These are phyloP conservation scores for Staphylotrichum longicolle DNA, from an alignment of 495 filamentous ascomycete genomes.

Conservation along the genomic window DNA sequence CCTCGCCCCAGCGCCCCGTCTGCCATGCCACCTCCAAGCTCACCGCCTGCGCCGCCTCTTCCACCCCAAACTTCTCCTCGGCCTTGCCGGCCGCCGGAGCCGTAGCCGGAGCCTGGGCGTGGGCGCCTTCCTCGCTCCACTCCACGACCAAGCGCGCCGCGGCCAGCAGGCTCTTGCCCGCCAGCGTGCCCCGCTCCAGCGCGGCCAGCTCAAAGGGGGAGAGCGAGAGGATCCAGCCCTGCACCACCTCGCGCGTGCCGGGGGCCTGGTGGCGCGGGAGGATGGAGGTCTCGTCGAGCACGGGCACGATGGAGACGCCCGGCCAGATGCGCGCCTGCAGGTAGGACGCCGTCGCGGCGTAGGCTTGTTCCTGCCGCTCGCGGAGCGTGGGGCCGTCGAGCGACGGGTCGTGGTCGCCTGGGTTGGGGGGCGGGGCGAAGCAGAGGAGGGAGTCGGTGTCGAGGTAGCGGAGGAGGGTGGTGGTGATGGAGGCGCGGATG, in stretches of 20 bases:
- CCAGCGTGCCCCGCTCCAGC: slow-evolving; percentile 77
- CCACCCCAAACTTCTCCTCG: slow-evolving; percentile 53
- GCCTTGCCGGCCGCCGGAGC: slow-evolving; percentile 12
- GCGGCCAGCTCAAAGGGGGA: slow-evolving; percentile 77
- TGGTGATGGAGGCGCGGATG: slow-evolving; percentile 58
- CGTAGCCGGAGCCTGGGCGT: not conserved
- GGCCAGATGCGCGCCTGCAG: slow-evolving; percentile 80
- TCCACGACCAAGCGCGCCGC: slow-evolving; percentile 75
- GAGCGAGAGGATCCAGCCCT: slow-evolving; percentile 72
- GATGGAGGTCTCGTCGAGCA: slow-evolving; percentile 70
- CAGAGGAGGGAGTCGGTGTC: slow-evolving; percentile 93
- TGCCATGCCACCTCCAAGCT: slow-evolving; percentile 90
- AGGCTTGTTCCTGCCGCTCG: slow-evolving; percentile 65
- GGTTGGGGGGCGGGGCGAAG: slow-evolving; percentile 64
- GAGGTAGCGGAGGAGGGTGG: slow-evolving; percentile 75
- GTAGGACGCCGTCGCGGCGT: slow-evolving; percentile 65
- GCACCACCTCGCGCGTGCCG: slow-evolving; percentile 69
- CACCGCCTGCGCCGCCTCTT: slow-evolving; percentile 71
- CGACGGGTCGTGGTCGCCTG: slow-evolving; percentile 30
- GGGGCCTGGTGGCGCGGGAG: slow-evolving; percentile 67
- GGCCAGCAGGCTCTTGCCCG: slow-evolving; percentile 79
- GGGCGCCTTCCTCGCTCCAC: slow-evolving; percentile 72
- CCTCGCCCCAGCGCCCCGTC: slow-evolving; percentile 88
- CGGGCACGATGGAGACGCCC: slow-evolving; percentile 70
- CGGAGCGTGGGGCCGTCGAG: slow-evolving; percentile 45